phyloP scores from a whole-genome alignment of 257 asterid genomes.

The Solanum gandarillasii region DNA sequence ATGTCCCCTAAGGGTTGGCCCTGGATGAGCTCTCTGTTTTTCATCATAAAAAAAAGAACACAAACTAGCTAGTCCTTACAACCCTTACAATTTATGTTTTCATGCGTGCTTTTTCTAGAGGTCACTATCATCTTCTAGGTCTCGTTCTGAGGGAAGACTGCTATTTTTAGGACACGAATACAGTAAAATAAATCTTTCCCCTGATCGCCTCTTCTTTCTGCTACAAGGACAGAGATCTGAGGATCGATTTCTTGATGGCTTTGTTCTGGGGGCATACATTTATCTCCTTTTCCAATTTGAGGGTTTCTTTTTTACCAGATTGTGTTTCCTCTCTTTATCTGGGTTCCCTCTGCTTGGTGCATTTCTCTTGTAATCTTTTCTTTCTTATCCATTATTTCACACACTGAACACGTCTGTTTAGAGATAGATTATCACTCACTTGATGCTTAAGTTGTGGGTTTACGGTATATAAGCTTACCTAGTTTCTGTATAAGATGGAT shows the following conservation, averaged over 20 bases:
- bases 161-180: background rate
- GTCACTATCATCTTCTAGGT: background rate
- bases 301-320: constrained; percentile 21
- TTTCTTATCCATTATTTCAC: background rate
- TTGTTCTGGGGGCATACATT: constrained; percentile 68
- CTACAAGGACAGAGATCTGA: constrained; percentile 36
- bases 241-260: constrained; percentile 48
- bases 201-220: constrained; percentile 61
- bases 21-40: background rate
- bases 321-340: background rate
- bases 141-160: background rate
- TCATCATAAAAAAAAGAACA: background rate
- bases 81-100: background rate
- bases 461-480: background rate
- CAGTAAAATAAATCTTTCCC: background rate
- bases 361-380: background rate
- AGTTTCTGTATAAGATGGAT: background rate
- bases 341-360: background rate
- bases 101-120: background rate
- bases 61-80: background rate
- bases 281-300: background rate
- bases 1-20: background rate
- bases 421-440: background rate
- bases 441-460: no score
- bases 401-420: background rate